These are phyloP conservation scores for Alternaria longipes DNA, from an alignment of 2,329 filamentous ascomycete genomes.

Conservation along the genomic window DNA sequence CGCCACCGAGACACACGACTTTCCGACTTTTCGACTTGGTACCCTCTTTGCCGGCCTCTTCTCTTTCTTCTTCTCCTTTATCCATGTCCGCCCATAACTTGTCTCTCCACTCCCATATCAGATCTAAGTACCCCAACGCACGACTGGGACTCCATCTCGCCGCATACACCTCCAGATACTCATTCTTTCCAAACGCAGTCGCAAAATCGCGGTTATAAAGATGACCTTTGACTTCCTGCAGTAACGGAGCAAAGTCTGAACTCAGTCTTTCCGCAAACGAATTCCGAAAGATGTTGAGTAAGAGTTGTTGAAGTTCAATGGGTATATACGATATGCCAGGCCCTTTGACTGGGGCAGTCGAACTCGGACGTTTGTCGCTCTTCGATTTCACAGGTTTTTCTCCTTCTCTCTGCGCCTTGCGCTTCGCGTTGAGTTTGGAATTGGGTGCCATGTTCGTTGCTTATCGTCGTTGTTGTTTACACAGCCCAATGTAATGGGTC, in stretches of 20 bases:
- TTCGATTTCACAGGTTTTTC: slow-evolving; percentile 19
- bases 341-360: slow-evolving; percentile 10
- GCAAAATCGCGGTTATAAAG: slow-evolving; percentile 87
- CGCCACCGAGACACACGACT: slow-evolving; percentile 69
- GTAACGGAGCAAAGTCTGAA: slow-evolving; percentile 62
- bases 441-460: slow-evolving; percentile 19
- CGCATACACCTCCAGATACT: slow-evolving; percentile 82
- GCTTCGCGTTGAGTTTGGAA: slow-evolving; percentile 26
- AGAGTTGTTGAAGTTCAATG: slow-evolving; percentile 69
- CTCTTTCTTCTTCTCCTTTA: neutral
- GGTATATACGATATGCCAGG: slow-evolving; percentile 50
- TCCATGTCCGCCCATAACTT: slow-evolving; percentile 15
- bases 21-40: slow-evolving; percentile 34
- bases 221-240: slow-evolving; percentile 86
- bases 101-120: slow-evolving; percentile 57
- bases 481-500: neutral
- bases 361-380: slow-evolving; percentile 1
- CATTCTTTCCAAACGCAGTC: slow-evolving; percentile 75
- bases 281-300: slow-evolving; percentile 76
- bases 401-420: slow-evolving; percentile 21
- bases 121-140: slow-evolving; percentile 80
- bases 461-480: neutral
- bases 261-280: slow-evolving; percentile 61
- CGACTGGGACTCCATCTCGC: slow-evolving; percentile 89
- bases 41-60: neutral